Evolutionary conservation across 768 basidiomycete species (phyloP).

Genomic region (Podaxis sp.): DNA sequence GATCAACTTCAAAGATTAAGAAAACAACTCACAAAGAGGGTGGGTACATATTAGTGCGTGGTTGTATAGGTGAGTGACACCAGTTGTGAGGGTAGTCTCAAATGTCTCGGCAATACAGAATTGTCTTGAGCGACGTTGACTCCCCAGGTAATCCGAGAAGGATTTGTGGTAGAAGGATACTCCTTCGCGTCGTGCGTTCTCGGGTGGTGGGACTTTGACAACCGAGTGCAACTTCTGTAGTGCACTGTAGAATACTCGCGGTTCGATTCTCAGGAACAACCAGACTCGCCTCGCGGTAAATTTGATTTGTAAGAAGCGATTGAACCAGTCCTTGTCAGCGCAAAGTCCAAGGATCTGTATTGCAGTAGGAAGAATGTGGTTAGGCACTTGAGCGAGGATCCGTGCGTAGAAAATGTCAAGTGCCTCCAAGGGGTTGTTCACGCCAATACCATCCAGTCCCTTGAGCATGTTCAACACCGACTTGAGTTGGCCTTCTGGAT

Average conservation of each 20-base stretch:
- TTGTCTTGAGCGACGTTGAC: neutral
- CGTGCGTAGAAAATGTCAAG: neutral
- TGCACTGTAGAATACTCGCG: neutral
- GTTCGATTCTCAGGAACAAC: neutral
- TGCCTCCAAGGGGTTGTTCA: neutral
- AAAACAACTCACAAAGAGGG: neutral
- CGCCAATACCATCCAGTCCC: neutral
- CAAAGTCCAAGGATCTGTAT: neutral
- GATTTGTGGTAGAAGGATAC: neutral
- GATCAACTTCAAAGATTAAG: neutral
- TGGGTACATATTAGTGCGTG: neutral
- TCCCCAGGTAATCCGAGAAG: neutral
- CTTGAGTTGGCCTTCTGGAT: neutral
- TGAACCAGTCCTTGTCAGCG: neutral
- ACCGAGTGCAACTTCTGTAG: neutral
- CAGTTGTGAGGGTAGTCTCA: neutral
- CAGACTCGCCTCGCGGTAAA: neutral
- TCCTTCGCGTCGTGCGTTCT: neutral
- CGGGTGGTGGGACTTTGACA: neutral
- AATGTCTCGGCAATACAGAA: neutral
- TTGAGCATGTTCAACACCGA: neutral
- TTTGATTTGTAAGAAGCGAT: too few species aligned
- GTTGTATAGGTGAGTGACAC: neutral
- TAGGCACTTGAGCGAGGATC: neutral
- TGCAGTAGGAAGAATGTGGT: neutral